phyloP scores from a whole-genome alignment of 176 grass and related monocot species.

The Phoenix roebelenii region DNA sequence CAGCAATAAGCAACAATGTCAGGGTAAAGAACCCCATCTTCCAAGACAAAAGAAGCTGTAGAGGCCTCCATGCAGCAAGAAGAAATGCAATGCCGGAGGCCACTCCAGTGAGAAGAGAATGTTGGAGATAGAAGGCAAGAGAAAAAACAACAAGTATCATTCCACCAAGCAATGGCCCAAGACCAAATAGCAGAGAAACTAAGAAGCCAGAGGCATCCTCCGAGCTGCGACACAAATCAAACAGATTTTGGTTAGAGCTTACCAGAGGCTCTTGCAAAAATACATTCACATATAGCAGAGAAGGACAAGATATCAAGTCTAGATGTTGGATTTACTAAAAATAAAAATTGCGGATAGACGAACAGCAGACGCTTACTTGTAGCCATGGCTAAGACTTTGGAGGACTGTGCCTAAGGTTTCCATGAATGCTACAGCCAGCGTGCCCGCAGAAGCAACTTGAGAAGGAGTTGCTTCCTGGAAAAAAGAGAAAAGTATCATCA shows the following conservation, averaged over 20 bases:
- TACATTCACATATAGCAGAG: too few species aligned
- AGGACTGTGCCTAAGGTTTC: constrained; percentile 83
- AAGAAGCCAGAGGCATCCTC: constrained; percentile 75
- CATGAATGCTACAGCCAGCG: constrained; percentile 95
- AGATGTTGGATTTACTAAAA: too few species aligned
- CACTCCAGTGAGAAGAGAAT: constrained; percentile 75
- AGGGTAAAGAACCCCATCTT: constrained; percentile 73
- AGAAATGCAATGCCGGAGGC: constrained; percentile 90
- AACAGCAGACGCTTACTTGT: constrained; percentile 31
- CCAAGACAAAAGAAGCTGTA: constrained; percentile 67
- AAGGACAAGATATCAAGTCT: too few species aligned
- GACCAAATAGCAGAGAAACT: constrained; percentile 84
- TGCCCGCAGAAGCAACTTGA: constrained; percentile 93
- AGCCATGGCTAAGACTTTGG: constrained; percentile 51
- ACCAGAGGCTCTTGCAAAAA: background rate
- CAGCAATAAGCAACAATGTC: constrained; percentile 39
- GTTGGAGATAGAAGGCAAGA: constrained; percentile 59
- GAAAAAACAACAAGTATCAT: constrained; percentile 63
- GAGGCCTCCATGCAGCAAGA: constrained; percentile 82
- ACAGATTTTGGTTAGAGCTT: constrained; percentile 9
- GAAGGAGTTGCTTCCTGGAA: constrained; percentile 87
- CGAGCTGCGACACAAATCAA: constrained; percentile 40
- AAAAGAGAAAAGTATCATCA: constrained; percentile 22
- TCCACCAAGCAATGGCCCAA: constrained; percentile 90
- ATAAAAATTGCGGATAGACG: too few species aligned